Evolutionary conservation across 2,329 filamentous ascomycete genomes (phyloP), one percentile per base, ranked within the genome.

Genomic region (Aaosphaeria arxii): DNA sequence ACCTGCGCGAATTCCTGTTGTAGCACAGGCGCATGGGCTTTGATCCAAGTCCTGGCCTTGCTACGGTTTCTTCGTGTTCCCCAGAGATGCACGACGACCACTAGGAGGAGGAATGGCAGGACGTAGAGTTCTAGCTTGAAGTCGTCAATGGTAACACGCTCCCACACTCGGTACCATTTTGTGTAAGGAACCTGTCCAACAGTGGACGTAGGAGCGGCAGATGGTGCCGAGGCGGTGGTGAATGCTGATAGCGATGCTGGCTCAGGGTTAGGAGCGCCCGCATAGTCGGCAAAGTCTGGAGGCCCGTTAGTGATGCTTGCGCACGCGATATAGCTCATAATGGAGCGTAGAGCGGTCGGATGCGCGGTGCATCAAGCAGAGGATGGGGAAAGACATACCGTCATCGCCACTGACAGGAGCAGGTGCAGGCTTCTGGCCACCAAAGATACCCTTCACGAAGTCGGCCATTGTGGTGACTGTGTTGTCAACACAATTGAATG

Each of bases 81-180:
- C 75, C 90, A 83, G 64, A 95, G 73, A 69, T 97, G 91, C 54
- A 95, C 75, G 39, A 85, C 68, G 56, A 96, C 77, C 56, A 96
- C 81, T 45, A 95, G 56, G 46, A 85, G 65, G 59, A 96, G 83
- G 63, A 91, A 78, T 32, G 82, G 81, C 51, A 96, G 75, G 62
- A 99, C 88, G 69, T 91, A 75, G 50, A 88, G 87, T 76, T 99
- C 94, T 62, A 86, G 81, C 74, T 85, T 85, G 80, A 99, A 99
- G 71, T 99, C 94, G 64, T 79, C 80, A 51, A 86, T 76, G 29
- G 85, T 85, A 63, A 91, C 85, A 64, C 94, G 90, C 81, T 97
- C 91, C 81, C 95, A 94, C 52, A 97, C 78, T 48, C 91, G 90
- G 76, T 97, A 99, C 94, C 94, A 99, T 77, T 89, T 90, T 44